phyloP scores from a whole-genome alignment of 148 eudicot genomes.

The Rhododendron kiyosumense region DNA sequence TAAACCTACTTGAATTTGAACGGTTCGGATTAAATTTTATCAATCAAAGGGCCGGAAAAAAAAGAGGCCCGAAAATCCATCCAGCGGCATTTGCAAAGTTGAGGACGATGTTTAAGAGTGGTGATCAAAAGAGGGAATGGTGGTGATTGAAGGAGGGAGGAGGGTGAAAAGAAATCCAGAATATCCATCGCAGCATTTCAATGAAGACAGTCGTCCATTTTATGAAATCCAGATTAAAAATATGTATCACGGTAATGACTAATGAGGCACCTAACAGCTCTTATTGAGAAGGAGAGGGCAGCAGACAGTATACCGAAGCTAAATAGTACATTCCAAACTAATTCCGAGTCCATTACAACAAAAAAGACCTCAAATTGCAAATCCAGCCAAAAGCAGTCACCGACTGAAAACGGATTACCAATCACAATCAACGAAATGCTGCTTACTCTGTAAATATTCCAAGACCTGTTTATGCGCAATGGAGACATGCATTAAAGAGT shows the following conservation, averaged over 20 bases:
- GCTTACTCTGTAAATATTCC: not conserved
- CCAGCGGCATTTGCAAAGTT: too few relatives aligned
- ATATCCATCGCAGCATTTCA: not conserved
- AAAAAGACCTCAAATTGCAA: not conserved
- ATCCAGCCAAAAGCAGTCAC: not conserved
- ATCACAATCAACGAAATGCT: not conserved
- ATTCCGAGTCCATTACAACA: not conserved
- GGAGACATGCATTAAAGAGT: conserved; percentile 1
- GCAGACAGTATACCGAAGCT: not conserved
- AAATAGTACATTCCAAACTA: not conserved
- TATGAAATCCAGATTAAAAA: not conserved
- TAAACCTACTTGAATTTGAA: too few relatives aligned
- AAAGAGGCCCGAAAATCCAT: too few relatives aligned
- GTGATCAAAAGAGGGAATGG: too few relatives aligned
- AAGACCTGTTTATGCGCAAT: not conserved
- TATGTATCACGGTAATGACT: not conserved
- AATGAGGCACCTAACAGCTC: not conserved
- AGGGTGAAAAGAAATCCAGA: too few relatives aligned
- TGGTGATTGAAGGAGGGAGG: too few relatives aligned
- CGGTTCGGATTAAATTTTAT: too few relatives aligned
- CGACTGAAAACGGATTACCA: not conserved
- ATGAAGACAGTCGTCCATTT: not conserved
- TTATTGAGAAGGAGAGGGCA: not conserved
- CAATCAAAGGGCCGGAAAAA: too few relatives aligned
- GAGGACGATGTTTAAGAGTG: too few relatives aligned